Conservation (phyloP, 345 rosid genomes). For the Boechera stricta region DNA sequence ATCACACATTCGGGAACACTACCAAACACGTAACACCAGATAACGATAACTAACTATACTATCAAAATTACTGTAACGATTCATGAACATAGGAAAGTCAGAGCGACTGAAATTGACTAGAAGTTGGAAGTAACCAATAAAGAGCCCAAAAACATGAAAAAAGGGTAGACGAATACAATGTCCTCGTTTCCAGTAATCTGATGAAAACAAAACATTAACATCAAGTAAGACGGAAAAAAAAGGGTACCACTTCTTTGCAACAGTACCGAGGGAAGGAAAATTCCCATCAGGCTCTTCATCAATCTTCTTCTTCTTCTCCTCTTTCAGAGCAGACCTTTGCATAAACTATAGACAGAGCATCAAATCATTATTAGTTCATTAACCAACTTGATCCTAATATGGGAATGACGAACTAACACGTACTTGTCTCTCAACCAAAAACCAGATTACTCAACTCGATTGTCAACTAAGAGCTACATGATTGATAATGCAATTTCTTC, state of each 20-base stretch:
- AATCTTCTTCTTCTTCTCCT: conserved; percentile 58
- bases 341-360: conserved; percentile 60
- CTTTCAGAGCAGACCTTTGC: conserved; percentile 76
- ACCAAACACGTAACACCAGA: conserved; percentile 4
- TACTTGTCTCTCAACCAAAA: background rate
- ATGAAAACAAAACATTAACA: conserved; percentile 19
- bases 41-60: conserved; percentile 3
- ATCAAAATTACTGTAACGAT: background rate
- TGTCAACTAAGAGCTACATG: background rate
- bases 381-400: background rate
- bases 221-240: background rate
- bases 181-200: conserved; percentile 9
- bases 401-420: background rate
- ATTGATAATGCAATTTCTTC: background rate
- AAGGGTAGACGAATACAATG: conserved; percentile 6
- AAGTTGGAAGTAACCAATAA: conserved; percentile 17
- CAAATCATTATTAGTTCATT: conserved; percentile 5
- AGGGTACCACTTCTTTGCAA: conserved; percentile 68
- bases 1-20: conserved; percentile 11
- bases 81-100: background rate
- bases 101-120: background rate
- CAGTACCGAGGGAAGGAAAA: conserved; percentile 48
- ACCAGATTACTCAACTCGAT: background rate
- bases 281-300: conserved; percentile 64
- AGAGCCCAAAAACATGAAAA: background rate